Base-by-base conservation (phyloP, 192 early-diverging fungal genomes). In the Irineochytrium annulatum region DNA sequence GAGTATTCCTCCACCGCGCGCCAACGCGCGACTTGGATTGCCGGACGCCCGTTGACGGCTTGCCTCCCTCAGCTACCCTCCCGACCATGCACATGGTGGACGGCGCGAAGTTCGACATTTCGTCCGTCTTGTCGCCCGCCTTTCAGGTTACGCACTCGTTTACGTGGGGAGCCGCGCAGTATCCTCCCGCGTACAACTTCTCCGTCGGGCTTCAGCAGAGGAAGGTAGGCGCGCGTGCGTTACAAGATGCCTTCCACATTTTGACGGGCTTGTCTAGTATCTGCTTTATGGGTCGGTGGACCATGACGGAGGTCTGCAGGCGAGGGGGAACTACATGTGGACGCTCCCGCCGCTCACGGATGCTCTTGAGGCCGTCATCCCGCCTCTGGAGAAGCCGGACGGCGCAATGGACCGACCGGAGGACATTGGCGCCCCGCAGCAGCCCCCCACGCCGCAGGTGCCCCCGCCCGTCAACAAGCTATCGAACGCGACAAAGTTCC, bases 121-220 rank as follows among this genome's bases (percentile, higher is more conserved):
- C 89, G 26, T 95, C 94, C 65, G 82, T 92, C n/a, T 74, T 96
- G 68, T 92, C 91, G 56, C 89, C 79, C 44, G 92, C 92, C 80
- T 97, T 99, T 78, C 92, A 96, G 62, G 89, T 93, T 37, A 85
- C 89, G 29, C 97, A 99, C 81, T 85, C 87, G 35, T 89, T 98
- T 71, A 77, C 86, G 33, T 87, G 95, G 76, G 96, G 91, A 3
- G 80, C 88, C 46, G 78, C 86, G 8, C 82, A 82, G 31, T 73
- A 82, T 32, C 94, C 94, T 17, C 87, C 91, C 29, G 77, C 75
- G 63, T 99, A 96, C 76, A 89, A 92, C 73, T 99, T 98, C 77
- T 87, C 86, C 29, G 86, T 91, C 28, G 86, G 89, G 43, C 96
- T 87, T 67, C 88, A 87, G 45, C 84, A 82, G 29, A 87, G 87